phyloP scores from a whole-genome alignment of 129 eudicot genomes.

The Flaveria sonorensis region DNA sequence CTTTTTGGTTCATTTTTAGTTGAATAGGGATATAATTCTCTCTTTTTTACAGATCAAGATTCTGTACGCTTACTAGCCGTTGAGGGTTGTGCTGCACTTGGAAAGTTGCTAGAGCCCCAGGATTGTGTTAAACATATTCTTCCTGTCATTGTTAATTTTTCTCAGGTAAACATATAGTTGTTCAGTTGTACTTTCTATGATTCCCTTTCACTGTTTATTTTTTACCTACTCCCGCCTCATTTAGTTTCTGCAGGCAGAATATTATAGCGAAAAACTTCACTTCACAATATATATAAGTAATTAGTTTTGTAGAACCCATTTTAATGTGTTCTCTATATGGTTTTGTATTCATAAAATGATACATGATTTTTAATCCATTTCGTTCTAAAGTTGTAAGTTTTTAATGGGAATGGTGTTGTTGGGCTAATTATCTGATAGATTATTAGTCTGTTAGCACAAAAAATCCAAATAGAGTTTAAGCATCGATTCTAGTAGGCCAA shows the following conservation, averaged over 20 bases:
- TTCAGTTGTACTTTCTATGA: background rate
- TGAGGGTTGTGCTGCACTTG: slow-evolving; percentile 40
- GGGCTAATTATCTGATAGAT: background rate
- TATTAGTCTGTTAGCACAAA: background rate
- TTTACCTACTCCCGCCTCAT: background rate
- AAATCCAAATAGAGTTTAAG: background rate
- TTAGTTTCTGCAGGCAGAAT: background rate
- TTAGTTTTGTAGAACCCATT: background rate
- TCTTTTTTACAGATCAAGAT: slow-evolving; percentile 80
- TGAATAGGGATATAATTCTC: background rate
- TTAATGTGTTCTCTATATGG: background rate
- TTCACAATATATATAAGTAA: background rate
- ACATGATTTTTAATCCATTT: background rate
- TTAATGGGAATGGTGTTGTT: background rate
- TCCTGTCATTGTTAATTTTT: slow-evolving; percentile 16
- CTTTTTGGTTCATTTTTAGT: background rate
- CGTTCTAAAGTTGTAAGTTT: background rate
- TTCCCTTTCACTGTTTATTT: background rate
- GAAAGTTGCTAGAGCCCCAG: slow-evolving; percentile 15
- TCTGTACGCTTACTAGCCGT: slow-evolving; percentile 95
- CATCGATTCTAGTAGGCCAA: background rate
- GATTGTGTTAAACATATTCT: slow-evolving; percentile 15
- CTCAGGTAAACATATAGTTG: background rate
- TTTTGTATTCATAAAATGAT: background rate
- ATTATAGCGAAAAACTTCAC: background rate